These are phyloP conservation scores for Scutellaria minor DNA, from an alignment of 257 asterid species.

Conservation along the genomic window DNA sequence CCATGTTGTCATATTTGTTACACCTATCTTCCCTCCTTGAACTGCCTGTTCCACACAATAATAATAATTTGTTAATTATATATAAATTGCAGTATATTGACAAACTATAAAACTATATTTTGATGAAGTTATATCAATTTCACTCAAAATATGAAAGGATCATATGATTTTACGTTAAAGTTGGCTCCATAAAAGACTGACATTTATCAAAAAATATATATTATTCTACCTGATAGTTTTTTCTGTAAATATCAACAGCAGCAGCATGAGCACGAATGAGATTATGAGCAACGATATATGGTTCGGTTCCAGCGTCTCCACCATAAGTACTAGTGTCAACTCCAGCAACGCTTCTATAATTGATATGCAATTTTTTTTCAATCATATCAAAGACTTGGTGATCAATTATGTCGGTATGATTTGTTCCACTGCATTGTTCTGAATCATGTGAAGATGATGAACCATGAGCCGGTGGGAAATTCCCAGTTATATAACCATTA, in stretches of 20 bases:
- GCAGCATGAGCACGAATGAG: not conserved
- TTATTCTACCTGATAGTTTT: not conserved
- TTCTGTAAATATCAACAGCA: not conserved
- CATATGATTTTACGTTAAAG: no score
- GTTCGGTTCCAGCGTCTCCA: constrained; percentile 5
- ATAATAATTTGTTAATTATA: no score
- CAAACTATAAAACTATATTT: no score
- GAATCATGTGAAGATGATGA: not conserved
- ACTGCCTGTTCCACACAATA: not conserved
- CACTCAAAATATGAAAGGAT: no score
- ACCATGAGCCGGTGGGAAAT: constrained; percentile 43
- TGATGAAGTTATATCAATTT: no score
- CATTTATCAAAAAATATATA: no score
- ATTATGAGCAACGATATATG: constrained; percentile 7
- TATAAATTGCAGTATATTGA: no score
- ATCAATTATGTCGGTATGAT: no score
- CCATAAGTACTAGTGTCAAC: not conserved
- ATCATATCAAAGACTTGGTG: no score
- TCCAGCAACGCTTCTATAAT: not conserved
- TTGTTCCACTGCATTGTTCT: no score
- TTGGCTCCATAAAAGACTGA: no score
- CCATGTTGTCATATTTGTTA: constrained; percentile 26
- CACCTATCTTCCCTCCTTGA: constrained; percentile 34
- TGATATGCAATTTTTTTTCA: no score
- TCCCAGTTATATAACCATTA: constrained; percentile 29